Conservation (phyloP, 495 filamentous ascomycete species). For the Podospora bellae-mahoneyi region DNA sequence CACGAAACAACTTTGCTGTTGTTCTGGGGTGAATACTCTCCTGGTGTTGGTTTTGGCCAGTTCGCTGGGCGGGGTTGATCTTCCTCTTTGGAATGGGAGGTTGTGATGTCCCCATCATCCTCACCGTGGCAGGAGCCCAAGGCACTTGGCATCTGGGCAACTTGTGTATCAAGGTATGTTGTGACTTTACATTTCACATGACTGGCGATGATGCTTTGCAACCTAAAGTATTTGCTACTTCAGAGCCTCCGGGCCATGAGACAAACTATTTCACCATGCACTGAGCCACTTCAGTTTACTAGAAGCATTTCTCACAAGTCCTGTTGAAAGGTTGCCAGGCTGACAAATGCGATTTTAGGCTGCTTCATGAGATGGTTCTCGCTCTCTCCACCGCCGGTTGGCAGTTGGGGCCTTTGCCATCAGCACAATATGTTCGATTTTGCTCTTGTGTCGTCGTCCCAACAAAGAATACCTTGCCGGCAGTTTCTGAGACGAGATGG, state of each 20-base stretch:
- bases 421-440: background rate
- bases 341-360: background rate
- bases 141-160: background rate
- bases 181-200: background rate
- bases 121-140: background rate
- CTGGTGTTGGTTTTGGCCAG: background rate
- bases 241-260: slow-evolving; percentile 98
- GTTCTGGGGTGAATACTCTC: slow-evolving; percentile 44
- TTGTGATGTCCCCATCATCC: background rate
- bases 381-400: background rate
- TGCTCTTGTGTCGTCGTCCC: background rate
- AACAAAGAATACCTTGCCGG: background rate
- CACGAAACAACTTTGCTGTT: slow-evolving; percentile 87
- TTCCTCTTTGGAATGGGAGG: background rate
- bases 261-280: slow-evolving; percentile 78
- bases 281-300: slow-evolving; percentile 55
- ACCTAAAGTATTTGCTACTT: slow-evolving; percentile 99
- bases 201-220: slow-evolving; percentile 78
- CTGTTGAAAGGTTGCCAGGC: background rate
- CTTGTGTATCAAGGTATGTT: slow-evolving; percentile 77
- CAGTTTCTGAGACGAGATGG: background rate
- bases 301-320: background rate
- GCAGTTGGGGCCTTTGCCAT: background rate
- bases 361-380: background rate
- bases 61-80: background rate